Base-by-base conservation (phyloP, 2,329 filamentous ascomycete genomes). In the Mycocentrospora acerina region DNA sequence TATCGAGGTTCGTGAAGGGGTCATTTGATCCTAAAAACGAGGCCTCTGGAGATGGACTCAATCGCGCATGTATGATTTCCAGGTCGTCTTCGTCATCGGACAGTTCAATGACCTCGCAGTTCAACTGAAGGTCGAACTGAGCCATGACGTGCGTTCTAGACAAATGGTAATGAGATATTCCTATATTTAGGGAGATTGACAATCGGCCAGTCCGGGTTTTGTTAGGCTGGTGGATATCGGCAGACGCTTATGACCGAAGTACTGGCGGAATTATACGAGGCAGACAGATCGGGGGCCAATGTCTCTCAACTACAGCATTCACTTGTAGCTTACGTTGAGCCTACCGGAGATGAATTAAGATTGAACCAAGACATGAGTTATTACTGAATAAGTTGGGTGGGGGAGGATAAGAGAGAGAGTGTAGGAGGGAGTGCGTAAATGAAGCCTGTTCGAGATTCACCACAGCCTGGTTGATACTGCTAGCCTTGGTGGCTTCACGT, bases 71-170 rank as follows among this genome's bases (percentile, higher is more conserved):
- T 14, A 31, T 39, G 17, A 32, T 35, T 11, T 28, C 41, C 7
- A 43, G 11, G 9, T 39, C 42, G 10, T 44, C 26, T 4, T 22
- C 24, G 17, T 53, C 54, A 9, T 51, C 35, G 15, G 39, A 27
- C 9, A 64, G 32, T n/a, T 60, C 44, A 13, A 63, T 40, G 3
- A 58, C 29, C 27, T 59, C 37, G 33, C 38, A 15, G 12, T 15
- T 28, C 19, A 17, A 24, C 8, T 25, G 13, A 24, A 33, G n/a
- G 9, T 17, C 40, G 24, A 34, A 24, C 19, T 28, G 42, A 39
- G 40, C 43, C 54, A 57, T 57, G 30, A 29, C 17, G 27, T 14
- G 8, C 24, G 6, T 1, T 18, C 3, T 18, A 22, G 9, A n/a
- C n/a, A 4, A 16, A 14, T 19, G 2, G 24, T 31, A 22, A 27